Percentiles rank a stretch among this genome's conserved stretches.
These are phyloP conservation scores for Mycosarcoma maydis DNA, from an alignment of 1,284 basidiomycete genomes.

Conservation along the genomic window DNA sequence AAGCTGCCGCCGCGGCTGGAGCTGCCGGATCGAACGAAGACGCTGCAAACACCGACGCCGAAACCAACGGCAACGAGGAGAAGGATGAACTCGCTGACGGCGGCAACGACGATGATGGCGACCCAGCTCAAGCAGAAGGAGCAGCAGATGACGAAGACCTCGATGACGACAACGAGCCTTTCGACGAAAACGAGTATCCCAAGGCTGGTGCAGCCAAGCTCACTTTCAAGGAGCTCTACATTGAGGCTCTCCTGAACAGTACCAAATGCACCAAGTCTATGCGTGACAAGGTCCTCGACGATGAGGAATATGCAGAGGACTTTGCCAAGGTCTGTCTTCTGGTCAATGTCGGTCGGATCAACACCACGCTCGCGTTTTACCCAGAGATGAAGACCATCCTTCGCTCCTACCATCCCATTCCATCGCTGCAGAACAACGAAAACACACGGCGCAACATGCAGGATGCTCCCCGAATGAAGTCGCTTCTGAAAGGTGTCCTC, in stretches of 20 bases:
- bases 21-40: conserved; percentile 11
- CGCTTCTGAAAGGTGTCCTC: conserved; percentile 78
- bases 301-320: conserved; percentile 80
- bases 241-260: conserved; percentile 80
- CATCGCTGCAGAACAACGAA: conserved; percentile 76
- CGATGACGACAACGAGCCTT: conserved; percentile 33
- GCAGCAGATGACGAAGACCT: conserved; percentile 26
- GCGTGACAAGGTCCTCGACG: conserved; percentile 83
- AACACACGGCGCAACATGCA: conserved; percentile 77
- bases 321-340: conserved; percentile 81
- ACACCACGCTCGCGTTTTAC: conserved; percentile 86
- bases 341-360: conserved; percentile 90
- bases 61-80: conserved; percentile 32
- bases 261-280: conserved; percentile 85
- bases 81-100: conserved; percentile 46
- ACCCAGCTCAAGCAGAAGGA: conserved; percentile 12
- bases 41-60: conserved; percentile 12
- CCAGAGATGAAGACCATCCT: conserved; percentile 82
- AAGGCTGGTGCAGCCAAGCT: conserved; percentile 56
- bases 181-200: conserved; percentile 47
- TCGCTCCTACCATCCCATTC: conserved; percentile 83
- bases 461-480: conserved; percentile 82
- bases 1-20: conserved; percentile 30
- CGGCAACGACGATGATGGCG: conserved; percentile 11
- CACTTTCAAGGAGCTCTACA: conserved; percentile 84